Base-by-base conservation (phyloP, 1,139 yeast genomes). In the Hanseniaspora sp. region DNA sequence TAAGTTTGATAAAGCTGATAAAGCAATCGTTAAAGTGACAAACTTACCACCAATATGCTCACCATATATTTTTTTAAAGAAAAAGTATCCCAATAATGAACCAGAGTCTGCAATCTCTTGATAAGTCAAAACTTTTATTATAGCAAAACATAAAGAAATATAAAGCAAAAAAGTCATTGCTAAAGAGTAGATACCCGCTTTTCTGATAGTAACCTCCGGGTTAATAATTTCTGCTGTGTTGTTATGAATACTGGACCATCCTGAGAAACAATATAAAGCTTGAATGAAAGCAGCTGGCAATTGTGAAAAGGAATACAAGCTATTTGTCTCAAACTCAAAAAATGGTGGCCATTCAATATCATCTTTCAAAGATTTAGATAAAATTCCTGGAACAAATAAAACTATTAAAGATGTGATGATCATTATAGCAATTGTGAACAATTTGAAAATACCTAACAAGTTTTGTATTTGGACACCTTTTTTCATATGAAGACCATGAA, bases 211-310 rank as follows among this genome's bases (percentile, higher is more conserved):
- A 45, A 77, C 66, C 0, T 71, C 69, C 0, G 85, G 86, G 59
- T 80, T 76, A 56, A 75, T 75, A 39, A 80, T 76, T 61, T 81
- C 86, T 53, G 78, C 77, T 0, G 82, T 72, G 13, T 79, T 82
- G 0, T 80, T 74, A 61, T 80, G 85, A 6, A 80, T 82, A 18
- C 78, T 69, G 59, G 75, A 79, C 86, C 86, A 80, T 2, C 86
- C 86, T 2, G 78, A 72, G 57, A 75, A 79, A 6, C 83, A 78
- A 67, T 78, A 80, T 55, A 78, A 72, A 1, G 83, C 80, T 61
- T 77, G 78, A 18, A 80, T 72, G 30, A 80, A 73, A 0, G 83
- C 83, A 55, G 78, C 69, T 0, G 83, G 75, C 57, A 79, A 69
- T 1, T 77, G 71, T 0, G 83, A 70, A 1, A 73, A 55, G 1